Percentiles rank a stretch among this genome's conserved stretches.
Conservation (phyloP, 345 rosid species). For the Linum usitatissimum region DNA sequence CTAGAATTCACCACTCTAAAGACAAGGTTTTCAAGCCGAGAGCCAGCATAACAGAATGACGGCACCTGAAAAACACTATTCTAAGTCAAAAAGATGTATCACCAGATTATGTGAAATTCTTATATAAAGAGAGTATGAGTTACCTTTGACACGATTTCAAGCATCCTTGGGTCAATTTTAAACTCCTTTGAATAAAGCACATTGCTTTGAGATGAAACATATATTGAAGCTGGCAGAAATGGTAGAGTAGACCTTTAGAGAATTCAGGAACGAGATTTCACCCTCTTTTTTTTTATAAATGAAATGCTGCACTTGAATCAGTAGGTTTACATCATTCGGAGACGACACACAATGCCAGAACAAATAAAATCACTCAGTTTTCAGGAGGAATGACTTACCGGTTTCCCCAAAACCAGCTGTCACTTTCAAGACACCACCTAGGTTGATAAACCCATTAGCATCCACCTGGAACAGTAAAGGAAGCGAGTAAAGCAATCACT, state of each 20-base stretch:
- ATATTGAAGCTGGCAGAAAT: constrained; percentile 31
- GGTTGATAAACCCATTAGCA: constrained; percentile 43
- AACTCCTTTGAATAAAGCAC: constrained; percentile 32
- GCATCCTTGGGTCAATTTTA: constrained; percentile 34
- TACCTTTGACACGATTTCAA: constrained; percentile 32
- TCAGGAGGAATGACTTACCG: constrained; percentile 23
- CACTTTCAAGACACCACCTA: constrained; percentile 49
- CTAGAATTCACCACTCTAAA: constrained; percentile 36
- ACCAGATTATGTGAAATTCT: background rate
- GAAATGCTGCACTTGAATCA: background rate
- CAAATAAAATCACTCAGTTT: background rate
- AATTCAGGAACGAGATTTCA: too few species aligned
- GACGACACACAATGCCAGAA: background rate
- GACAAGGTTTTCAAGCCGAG: constrained; percentile 28
- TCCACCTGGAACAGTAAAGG: constrained; percentile 32
- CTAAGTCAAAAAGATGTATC: background rate
- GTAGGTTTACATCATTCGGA: too few species aligned
- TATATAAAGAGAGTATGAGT: constrained; percentile 8
- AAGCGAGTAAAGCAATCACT: background rate
- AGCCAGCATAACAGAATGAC: constrained; percentile 29
- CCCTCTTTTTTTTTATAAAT: too few species aligned
- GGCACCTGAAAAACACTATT: constrained; percentile 31
- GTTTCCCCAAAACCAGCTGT: constrained; percentile 42
- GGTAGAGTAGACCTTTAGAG: background rate
- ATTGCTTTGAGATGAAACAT: constrained; percentile 19